A percentile compares a stretch with the other conserved stretches of the same genome.
Evolutionary conservation across 495 filamentous ascomycete species (phyloP).

Genomic region (Pyrenula aspistea): DNA sequence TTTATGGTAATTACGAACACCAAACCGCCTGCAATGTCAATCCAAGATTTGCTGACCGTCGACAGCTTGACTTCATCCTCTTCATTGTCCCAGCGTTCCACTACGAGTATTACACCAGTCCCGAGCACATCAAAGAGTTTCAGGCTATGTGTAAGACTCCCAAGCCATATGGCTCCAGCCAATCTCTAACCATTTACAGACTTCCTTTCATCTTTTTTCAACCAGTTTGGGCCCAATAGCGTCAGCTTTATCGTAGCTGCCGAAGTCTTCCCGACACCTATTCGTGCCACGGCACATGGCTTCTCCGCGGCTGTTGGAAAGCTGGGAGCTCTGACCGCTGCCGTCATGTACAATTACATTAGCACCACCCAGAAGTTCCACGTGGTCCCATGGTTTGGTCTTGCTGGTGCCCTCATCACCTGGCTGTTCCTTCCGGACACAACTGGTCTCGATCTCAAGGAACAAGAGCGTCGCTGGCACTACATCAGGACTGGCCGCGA

Average conservation of each 20-base stretch:
- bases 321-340: slow-evolving; percentile 68
- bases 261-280: slow-evolving; percentile 80
- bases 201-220: slow-evolving; percentile 89
- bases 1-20: slow-evolving; percentile 38
- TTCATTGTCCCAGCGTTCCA: slow-evolving; percentile 78
- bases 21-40: not conserved
- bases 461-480: slow-evolving; percentile 80
- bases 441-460: slow-evolving; percentile 84
- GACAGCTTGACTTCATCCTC: slow-evolving; percentile 61
- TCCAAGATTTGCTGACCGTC: not conserved
- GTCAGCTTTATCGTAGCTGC: slow-evolving; percentile 88
- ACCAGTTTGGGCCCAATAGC: slow-evolving; percentile 88
- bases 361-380: slow-evolving; percentile 60
- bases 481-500: slow-evolving; percentile 65
- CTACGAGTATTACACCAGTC: slow-evolving; percentile 61
- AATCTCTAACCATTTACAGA: slow-evolving; percentile 22
- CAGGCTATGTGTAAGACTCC: slow-evolving; percentile 55
- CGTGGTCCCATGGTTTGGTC: slow-evolving; percentile 85
- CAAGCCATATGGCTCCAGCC: too few species aligned
- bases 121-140: slow-evolving; percentile 60
- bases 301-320: slow-evolving; percentile 79
- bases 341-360: slow-evolving; percentile 85
- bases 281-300: slow-evolving; percentile 84
- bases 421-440: slow-evolving; percentile 79
- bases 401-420: slow-evolving; percentile 67